Conservation (phyloP, 2,329 filamentous ascomycete species). For the Volutella citrinella region DNA sequence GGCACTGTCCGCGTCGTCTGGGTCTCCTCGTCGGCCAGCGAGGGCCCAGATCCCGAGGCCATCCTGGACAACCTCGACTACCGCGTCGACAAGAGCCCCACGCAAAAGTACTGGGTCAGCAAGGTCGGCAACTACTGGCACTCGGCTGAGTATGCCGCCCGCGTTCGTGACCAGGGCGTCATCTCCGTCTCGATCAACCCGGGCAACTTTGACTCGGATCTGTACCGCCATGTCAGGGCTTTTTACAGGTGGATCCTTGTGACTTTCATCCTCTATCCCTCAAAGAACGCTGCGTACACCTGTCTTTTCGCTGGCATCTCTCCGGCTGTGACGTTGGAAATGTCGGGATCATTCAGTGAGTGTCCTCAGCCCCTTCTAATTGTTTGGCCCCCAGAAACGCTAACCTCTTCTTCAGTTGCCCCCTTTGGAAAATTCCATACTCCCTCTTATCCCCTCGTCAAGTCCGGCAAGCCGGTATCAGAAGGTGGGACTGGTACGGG, state of each 20-base stretch:
- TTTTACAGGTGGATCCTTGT: neutral
- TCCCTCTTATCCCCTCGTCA: conserved; percentile 30
- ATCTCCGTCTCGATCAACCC: conserved; percentile 23
- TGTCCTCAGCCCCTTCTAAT: neutral
- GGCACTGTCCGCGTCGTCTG: conserved; percentile 28
- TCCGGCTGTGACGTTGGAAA: conserved; percentile 37
- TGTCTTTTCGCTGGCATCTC: conserved; percentile 46
- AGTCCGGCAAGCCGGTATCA: conserved; percentile 26
- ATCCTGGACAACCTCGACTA: conserved; percentile 29
- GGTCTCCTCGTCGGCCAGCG: conserved; percentile 29
- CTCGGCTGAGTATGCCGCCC: conserved; percentile 26
- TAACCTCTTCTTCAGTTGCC: conserved; percentile 18
- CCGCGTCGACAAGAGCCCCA: conserved; percentile 15
- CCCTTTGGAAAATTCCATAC: conserved; percentile 34
- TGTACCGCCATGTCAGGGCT: conserved; percentile 12
- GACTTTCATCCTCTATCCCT: conserved; percentile 10
- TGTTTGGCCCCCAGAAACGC: accelerated
- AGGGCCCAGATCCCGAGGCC: conserved; percentile 16
- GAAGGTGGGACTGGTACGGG: conserved; percentile 38
- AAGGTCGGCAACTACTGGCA: conserved; percentile 31
- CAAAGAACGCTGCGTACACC: conserved; percentile 43
- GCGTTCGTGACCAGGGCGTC: conserved; percentile 27
- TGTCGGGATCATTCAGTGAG: conserved; percentile 19
- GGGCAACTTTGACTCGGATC: conserved; percentile 20
- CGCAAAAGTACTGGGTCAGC: conserved; percentile 28